These are phyloP conservation scores for Penicillium sp. DNA, from an alignment of 2,329 filamentous ascomycete genomes.

Conservation along the genomic window DNA sequence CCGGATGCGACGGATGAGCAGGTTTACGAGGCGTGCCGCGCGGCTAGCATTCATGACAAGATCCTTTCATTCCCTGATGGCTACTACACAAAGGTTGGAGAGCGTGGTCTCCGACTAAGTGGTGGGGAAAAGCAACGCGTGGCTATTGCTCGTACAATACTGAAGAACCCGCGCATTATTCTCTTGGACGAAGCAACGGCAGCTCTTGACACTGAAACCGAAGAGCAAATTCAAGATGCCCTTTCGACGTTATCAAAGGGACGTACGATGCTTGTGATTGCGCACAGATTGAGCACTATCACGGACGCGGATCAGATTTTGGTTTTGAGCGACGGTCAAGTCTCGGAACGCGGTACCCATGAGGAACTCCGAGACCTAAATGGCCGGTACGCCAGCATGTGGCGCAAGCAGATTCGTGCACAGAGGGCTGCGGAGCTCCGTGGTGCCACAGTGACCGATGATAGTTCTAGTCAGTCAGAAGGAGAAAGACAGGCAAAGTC, in stretches of 20 bases:
- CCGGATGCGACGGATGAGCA: slow-evolving; percentile 75
- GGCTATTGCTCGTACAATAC: slow-evolving; percentile 85
- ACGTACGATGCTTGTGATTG: slow-evolving; percentile 91
- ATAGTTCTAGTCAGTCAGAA: slow-evolving; percentile 48
- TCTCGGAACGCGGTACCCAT: slow-evolving; percentile 75
- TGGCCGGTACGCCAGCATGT: slow-evolving; percentile 78
- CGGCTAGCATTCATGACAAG: slow-evolving; percentile 88
- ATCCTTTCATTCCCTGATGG: slow-evolving; percentile 84
- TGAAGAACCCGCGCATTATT: slow-evolving; percentile 88
- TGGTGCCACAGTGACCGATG: slow-evolving; percentile 34
- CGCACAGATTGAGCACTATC: slow-evolving; percentile 81
- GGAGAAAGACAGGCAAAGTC: slow-evolving; percentile 36
- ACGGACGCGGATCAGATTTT: slow-evolving; percentile 82
- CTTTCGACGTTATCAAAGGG: slow-evolving; percentile 76
- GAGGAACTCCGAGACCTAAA: slow-evolving; percentile 66
- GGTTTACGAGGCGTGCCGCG: slow-evolving; percentile 74
- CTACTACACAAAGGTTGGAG: slow-evolving; percentile 86
- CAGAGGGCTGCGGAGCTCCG: slow-evolving; percentile 58
- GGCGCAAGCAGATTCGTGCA: slow-evolving; percentile 81
- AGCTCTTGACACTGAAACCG: slow-evolving; percentile 84
- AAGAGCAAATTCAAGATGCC: slow-evolving; percentile 87
- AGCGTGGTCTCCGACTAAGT: slow-evolving; percentile 79
- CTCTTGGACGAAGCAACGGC: slow-evolving; percentile 92
- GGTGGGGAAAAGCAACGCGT: slow-evolving; percentile 93
- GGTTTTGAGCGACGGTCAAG: slow-evolving; percentile 70